A percentile compares a stretch with the other conserved stretches of the same genome.
These are phyloP conservation scores for Pulveroboletus sp. DNA, from an alignment of 768 basidiomycete species.

Conservation along the genomic window DNA sequence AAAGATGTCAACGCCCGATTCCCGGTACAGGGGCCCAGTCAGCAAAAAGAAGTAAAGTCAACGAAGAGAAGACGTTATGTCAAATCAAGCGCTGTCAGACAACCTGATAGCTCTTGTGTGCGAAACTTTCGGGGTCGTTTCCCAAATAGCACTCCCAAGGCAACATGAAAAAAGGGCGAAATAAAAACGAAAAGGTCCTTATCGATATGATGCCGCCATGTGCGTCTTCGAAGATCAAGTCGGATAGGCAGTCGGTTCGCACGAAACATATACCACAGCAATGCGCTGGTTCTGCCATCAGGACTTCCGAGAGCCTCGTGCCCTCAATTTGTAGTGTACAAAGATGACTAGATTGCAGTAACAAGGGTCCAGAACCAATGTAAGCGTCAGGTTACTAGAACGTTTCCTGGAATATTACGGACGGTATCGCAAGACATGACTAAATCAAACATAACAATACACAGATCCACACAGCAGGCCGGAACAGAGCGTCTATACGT, in stretches of 20 bases:
- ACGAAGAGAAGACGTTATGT: neutral
- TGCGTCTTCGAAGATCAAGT: constrained; percentile 22
- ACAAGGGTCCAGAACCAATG: constrained; percentile 4
- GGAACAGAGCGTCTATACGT: constrained; percentile 16
- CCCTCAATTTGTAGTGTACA: constrained; percentile 5
- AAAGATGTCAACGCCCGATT: neutral
- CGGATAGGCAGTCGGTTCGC: constrained; percentile 15
- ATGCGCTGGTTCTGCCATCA: constrained; percentile 15
- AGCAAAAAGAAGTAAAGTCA: neutral
- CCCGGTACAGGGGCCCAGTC: constrained; percentile 1
- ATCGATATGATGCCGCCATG: constrained; percentile 15
- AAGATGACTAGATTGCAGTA: neutral
- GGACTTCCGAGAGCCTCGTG: constrained; percentile 17
- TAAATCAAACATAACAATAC: constrained; percentile 26
- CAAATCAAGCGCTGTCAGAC: neutral
- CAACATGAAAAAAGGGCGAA: neutral
- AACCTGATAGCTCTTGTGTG: no score
- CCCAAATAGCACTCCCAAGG: neutral
- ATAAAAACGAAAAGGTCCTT: constrained; percentile 3
- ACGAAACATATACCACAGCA: constrained; percentile 3
- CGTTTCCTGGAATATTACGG: neutral
- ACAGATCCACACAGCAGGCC: constrained; percentile 20
- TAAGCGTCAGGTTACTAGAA: no score
- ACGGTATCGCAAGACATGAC: constrained; percentile 3
- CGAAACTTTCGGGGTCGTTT: neutral